These are phyloP conservation scores for Henckelia pumila DNA, from an alignment of 257 asterid species.

Conservation along the genomic window DNA sequence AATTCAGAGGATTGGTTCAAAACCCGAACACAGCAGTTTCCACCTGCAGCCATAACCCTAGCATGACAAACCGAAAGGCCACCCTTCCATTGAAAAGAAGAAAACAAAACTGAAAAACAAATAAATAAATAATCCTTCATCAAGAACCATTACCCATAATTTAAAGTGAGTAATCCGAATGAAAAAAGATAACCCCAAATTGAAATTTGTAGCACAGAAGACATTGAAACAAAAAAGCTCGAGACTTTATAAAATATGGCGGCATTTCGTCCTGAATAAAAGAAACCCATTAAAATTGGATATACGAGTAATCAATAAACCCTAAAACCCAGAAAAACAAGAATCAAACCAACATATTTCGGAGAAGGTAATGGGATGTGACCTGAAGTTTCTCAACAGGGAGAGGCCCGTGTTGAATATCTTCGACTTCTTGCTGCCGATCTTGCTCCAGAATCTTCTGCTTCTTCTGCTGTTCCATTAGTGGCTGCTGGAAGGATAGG, in stretches of 20 bases:
- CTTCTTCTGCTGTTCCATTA: constrained; percentile 80
- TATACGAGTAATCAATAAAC: not conserved
- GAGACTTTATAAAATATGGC: not conserved
- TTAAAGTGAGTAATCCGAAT: not conserved
- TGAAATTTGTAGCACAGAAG: not conserved
- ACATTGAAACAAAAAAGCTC: not conserved
- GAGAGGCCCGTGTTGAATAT: constrained; percentile 72
- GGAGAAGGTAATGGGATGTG: not conserved
- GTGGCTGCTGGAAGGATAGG: too few species aligned
- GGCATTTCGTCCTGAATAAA: not conserved
- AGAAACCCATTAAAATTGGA: constrained; percentile 27
- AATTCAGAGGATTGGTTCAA: not conserved
- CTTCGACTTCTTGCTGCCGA: constrained; percentile 61
- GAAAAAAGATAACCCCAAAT: not conserved
- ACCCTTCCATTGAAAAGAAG: constrained; percentile 17
- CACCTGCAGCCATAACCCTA: not conserved
- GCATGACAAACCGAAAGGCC: not conserved
- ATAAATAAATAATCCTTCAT: not conserved
- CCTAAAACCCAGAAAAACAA: not conserved
- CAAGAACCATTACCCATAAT: not conserved
- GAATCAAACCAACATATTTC: not conserved
- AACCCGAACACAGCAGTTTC: not conserved
- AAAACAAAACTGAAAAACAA: constrained; percentile 2
- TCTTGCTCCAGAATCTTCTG: constrained; percentile 42
- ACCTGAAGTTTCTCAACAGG: constrained; percentile 92